Evolutionary conservation across 352 stramenopile genomes (phyloP).

Genomic region (Globisporangium orthogonon): DNA sequence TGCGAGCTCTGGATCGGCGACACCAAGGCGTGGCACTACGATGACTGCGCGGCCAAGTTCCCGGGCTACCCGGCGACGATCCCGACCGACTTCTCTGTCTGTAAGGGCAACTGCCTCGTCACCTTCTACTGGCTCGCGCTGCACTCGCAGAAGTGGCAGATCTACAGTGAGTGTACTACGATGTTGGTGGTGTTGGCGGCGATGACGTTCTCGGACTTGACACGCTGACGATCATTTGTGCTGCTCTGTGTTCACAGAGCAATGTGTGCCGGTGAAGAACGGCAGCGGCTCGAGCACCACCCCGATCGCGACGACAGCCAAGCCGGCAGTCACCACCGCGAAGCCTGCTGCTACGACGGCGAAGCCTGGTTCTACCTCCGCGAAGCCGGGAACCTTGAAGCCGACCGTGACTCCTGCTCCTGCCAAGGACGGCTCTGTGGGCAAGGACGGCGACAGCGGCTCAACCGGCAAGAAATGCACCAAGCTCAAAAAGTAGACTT

Average conservation of each 20-base stretch:
- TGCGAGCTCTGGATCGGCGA: conserved; percentile 48
- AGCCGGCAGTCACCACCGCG: too few species aligned
- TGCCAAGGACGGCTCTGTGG: not conserved
- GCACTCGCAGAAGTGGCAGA: conserved; percentile 11
- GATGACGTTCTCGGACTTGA: too few species aligned
- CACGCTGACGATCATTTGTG: too few species aligned
- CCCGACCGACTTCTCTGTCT: conserved; percentile 35
- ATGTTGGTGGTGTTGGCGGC: too few species aligned
- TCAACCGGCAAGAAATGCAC: conserved; percentile 3
- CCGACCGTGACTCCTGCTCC: not conserved
- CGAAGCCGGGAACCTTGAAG: not conserved
- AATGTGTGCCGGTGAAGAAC: conserved; percentile 10
- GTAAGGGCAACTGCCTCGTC: conserved; percentile 36
- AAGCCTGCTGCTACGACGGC: too few species aligned
- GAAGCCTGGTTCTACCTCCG: too few species aligned
- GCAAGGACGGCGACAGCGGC: not conserved
- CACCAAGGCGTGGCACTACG: conserved; percentile 31
- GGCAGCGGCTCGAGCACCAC: not conserved
- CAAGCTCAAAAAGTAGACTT: not conserved
- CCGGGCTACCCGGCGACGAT: conserved; percentile 36
- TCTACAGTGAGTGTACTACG: conserved; percentile 6
- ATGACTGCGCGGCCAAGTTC: conserved; percentile 36
- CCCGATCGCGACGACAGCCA: not conserved
- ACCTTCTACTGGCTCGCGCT: not conserved
- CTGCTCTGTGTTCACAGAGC: not conserved